A percentile compares a stretch with the other conserved stretches of the same genome.
These are phyloP conservation scores for Trichoderma gracile DNA, from an alignment of 2,329 filamentous ascomycete species.

Conservation along the genomic window DNA sequence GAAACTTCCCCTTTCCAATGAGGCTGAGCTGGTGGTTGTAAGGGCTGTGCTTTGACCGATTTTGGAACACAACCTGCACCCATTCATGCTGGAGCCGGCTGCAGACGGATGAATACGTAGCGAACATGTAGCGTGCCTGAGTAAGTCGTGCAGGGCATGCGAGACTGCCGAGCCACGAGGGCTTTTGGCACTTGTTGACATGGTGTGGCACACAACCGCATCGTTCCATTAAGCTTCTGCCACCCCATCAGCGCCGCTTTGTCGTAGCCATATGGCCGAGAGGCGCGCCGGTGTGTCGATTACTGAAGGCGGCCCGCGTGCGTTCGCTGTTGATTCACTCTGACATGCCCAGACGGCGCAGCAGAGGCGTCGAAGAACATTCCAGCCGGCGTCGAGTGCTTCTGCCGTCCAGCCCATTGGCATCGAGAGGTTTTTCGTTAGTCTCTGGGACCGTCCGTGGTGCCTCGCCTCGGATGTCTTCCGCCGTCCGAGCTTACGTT, in stretches of 20 bases:
- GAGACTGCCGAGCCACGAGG: constrained; percentile 26
- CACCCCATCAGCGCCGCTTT: constrained; percentile 21
- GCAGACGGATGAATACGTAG: constrained; percentile 15
- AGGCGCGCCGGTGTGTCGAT: constrained; percentile 18
- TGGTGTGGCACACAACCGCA: constrained; percentile 23
- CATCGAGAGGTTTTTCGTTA: not conserved
- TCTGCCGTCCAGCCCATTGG: not conserved
- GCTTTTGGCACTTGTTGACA: constrained; percentile 18
- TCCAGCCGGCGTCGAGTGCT: constrained; percentile 4
- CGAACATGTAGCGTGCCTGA: constrained; percentile 20
- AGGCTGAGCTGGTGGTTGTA: not conserved
- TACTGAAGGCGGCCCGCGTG: not conserved
- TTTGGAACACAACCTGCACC: not conserved
- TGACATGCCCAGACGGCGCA: constrained; percentile 1
- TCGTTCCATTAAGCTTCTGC: constrained; percentile 25
- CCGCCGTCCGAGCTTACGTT: constrained; percentile 3
- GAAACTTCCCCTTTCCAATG: not conserved
- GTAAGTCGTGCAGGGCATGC: constrained; percentile 24
- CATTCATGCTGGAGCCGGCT: constrained; percentile 3
- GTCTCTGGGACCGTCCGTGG: not conserved
- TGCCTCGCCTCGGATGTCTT: constrained; percentile 2
- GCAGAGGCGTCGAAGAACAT: constrained; percentile 9
- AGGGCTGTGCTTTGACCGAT: constrained; percentile 4
- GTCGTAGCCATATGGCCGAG: constrained; percentile 19
- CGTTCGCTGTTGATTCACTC: constrained; percentile 4